Evolutionary conservation across 805 yeast genomes (phyloP).

Genomic region (Tetrapisispora arboricola): DNA sequence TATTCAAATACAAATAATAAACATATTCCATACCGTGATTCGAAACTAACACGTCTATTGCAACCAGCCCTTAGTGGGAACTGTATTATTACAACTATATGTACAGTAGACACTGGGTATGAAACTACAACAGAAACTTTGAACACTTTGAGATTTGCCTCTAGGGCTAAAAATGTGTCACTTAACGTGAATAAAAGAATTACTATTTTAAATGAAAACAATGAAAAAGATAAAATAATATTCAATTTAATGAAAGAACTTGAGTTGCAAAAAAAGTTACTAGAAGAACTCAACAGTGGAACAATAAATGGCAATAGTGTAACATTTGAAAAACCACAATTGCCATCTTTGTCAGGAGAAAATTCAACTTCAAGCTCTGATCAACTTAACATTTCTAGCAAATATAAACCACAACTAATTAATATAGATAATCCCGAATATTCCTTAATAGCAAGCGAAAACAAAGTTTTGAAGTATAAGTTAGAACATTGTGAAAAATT

Average conservation of each 20-base stretch:
- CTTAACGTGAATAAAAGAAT: slow-evolving; percentile 50
- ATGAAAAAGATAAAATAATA: slow-evolving; percentile 41
- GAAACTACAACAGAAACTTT: slow-evolving; percentile 64
- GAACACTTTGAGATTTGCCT: slow-evolving; percentile 80
- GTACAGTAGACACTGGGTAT: slow-evolving; percentile 68
- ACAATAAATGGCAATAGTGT: not conserved
- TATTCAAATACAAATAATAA: slow-evolving; percentile 26
- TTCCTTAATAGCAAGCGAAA: slow-evolving; percentile 49
- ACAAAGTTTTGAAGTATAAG: slow-evolving; percentile 51
- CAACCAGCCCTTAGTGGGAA: slow-evolving; percentile 91
- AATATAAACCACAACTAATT: not conserved
- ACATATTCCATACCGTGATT: slow-evolving; percentile 89
- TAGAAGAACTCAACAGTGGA: not conserved
- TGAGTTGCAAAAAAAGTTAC: slow-evolving; percentile 39
- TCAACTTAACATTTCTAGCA: no score
- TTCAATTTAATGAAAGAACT: slow-evolving; percentile 48
- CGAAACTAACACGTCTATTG: slow-evolving; percentile 77
- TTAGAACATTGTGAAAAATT: slow-evolving; percentile 60
- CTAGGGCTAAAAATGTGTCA: slow-evolving; percentile 65
- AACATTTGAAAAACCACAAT: slow-evolving; percentile 4
- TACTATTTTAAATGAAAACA: slow-evolving; percentile 25
- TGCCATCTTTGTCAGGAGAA: slow-evolving; percentile 2
- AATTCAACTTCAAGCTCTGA: no score
- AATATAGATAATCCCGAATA: slow-evolving; percentile 25
- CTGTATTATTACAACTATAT: slow-evolving; percentile 71